Base-by-base conservation (phyloP, 352 stramenopile genomes). In the Blastocystis sp. region DNA sequence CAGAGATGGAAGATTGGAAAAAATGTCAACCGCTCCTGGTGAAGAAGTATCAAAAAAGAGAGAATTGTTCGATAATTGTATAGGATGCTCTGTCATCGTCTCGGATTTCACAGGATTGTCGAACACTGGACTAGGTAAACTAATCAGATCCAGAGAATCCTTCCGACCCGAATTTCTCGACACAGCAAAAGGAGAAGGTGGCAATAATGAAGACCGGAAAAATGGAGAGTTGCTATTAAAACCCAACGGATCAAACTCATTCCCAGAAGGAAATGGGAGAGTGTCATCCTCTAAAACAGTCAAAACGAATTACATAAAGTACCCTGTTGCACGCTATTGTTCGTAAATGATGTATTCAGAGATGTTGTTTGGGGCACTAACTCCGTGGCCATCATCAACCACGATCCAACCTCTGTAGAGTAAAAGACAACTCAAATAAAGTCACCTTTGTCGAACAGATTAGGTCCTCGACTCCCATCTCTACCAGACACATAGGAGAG, bases 331-430 rank as follows among this genome's bases (percentile, higher is more conserved):
- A 13, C 50, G 20, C 11, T n/a, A 59, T 59, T n/a, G 2, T n/a
- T n/a, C 20, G 50, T 13, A 59, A 59, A 59, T 59, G 50, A n/a
- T n/a, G 50, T n/a, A 59, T 59, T n/a, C 20, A 59, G 66, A 62
- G 26, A 24, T 13, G n/a, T 24, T n/a, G 41, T 69, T 69, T 53
- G 43, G 11, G 73, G 73, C 5, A 85, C 73, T 20, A 85, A 43
- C 30, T 85, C 73, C n/a, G 73, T 85, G 11, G 73, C 73, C 73
- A 85, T 85, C 73, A 85, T 85, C 13, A 85, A 30, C 73, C 73
- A 85, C 26, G 73, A 85, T 43, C 73, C 53, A 69, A 85, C 73
- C 24, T 85, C 73, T 85, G 41, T 16, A 68, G 50, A 20, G n/a
- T 68, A 8, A 68, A 11, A 45, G 43, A 47, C 3, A 18, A 20